Conservation (phyloP, 768 basidiomycete genomes). For the Russula olivacea region DNA sequence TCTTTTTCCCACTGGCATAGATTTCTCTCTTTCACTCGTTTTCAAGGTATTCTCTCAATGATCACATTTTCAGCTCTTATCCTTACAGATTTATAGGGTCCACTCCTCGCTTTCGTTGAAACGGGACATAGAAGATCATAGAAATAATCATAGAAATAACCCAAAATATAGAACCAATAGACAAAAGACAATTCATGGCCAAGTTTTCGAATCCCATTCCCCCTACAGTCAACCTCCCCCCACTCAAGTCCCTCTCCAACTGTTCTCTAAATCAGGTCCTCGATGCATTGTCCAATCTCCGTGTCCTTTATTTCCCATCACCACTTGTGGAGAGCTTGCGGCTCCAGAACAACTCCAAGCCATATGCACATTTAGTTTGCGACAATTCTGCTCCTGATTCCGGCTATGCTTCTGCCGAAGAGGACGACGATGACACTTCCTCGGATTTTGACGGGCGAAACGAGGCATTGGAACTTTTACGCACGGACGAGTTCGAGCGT, state of each 20-base stretch:
- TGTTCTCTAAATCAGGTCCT: slow-evolving; percentile 36
- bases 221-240: slow-evolving; percentile 52
- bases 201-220: slow-evolving; percentile 27
- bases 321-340: slow-evolving; percentile 29
- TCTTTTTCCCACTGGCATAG: slow-evolving; percentile 2
- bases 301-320: slow-evolving; percentile 47
- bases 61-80: neutral
- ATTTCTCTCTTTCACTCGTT: neutral
- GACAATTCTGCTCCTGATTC: slow-evolving; percentile 56
- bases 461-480: slow-evolving; percentile 42
- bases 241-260: slow-evolving; percentile 41
- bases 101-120: slow-evolving; percentile 2
- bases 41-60: neutral
- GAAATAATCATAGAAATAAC: neutral
- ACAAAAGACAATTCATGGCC: slow-evolving; percentile 6
- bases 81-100: neutral
- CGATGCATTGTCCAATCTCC: slow-evolving; percentile 41
- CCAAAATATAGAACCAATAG: slow-evolving; percentile 15
- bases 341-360: neutral
- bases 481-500: slow-evolving; percentile 61
- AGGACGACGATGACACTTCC: slow-evolving; percentile 26
- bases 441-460: slow-evolving; percentile 24
- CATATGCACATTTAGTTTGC: slow-evolving; percentile 31
- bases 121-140: slow-evolving; percentile 2
- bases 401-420: slow-evolving; percentile 63